Base-by-base conservation (phyloP, 306 rosid genomes). In the Castanospermum australe region DNA sequence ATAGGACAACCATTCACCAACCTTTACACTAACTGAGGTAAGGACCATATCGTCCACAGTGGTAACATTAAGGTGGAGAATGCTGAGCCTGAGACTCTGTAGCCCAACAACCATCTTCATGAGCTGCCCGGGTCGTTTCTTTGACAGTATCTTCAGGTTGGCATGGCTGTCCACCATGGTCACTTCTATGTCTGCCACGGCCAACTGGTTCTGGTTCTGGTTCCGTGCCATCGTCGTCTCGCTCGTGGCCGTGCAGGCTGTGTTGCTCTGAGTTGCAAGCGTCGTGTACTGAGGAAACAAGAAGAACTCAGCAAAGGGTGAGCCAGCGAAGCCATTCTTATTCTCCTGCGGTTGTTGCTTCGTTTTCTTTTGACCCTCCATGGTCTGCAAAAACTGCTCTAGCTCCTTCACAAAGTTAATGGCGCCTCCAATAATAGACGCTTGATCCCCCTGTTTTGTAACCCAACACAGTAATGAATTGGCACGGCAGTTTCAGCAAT, bases 401-500 rank as follows among this genome's bases (percentile, higher is more conserved):
- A 94, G 81, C 80, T 94, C 99, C 90, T 91, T 94, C 79, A 94
- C 92, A 8, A 94, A 94, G 82, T 94, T 94, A 6, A 94, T 92
- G 17, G 97, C 97, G 0, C 99, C 99, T 32, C 99, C 99, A 82
- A 94, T 80, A 32, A 94, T 91, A 25, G 99, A 94, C 0, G 99
- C 99, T 84, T 94, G 99, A 79, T 94, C 99, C 12, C 99, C 95
- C 99, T 92, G 78, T 47, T 73, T 72, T 21, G 12, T 0, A 13
- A 30, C 45, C 67, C 45, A 59, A 61, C 67, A 15, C 2, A n/a
- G 21, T 30, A 61, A 52, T 54, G n/a, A n/a, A n/a, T n/a, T n/a
- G n/a, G n/a, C n/a, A n/a, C 8, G 15, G 5, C 60, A 18, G 28
- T 36, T 14, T 3, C 15, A 32, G 11, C 21, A 10, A 51, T 50